phyloP scores from a whole-genome alignment of 768 basidiomycete genomes.

The Galerina sulciceps region DNA sequence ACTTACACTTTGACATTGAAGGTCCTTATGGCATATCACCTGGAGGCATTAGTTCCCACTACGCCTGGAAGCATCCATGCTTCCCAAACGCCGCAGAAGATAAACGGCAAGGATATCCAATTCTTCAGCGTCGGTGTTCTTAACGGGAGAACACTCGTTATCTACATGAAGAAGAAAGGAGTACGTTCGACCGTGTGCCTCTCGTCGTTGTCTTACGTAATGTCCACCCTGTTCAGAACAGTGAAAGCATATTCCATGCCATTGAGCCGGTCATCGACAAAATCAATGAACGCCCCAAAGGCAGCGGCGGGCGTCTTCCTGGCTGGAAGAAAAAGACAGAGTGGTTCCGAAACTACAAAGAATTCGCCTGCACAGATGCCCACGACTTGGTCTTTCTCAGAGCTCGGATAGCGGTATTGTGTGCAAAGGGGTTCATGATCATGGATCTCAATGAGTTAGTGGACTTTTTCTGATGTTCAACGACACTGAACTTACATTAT shows the following conservation, averaged over 20 bases:
- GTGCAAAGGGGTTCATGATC: constrained; percentile 94
- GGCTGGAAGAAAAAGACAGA: constrained; percentile 74
- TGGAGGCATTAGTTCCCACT: constrained; percentile 94
- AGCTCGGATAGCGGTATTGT: constrained; percentile 89
- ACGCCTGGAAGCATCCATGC: constrained; percentile 68
- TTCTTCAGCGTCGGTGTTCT: constrained; percentile 95
- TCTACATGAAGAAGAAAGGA: constrained; percentile 97
- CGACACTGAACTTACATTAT: not conserved
- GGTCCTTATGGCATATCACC: constrained; percentile 91
- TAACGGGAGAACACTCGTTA: constrained; percentile 83
- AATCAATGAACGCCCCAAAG: constrained; percentile 74
- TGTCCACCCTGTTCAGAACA: constrained; percentile 14
- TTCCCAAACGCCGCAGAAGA: constrained; percentile 84
- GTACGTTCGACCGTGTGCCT: constrained; percentile 29
- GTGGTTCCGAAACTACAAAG: constrained; percentile 92
- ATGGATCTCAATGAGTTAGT: constrained; percentile 93
- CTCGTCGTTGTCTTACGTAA: not conserved
- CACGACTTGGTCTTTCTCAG: constrained; percentile 90
- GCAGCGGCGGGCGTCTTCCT: constrained; percentile 60
- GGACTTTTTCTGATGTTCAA: not conserved
- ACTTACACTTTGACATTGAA: constrained; percentile 31
- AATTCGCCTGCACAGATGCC: constrained; percentile 88
- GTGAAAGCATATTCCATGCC: constrained; percentile 90
- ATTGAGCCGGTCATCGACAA: constrained; percentile 91
- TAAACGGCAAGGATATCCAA: constrained; percentile 90